Base-by-base conservation (phyloP, 345 rosid genomes). In the Gynandropsis gynandra region DNA sequence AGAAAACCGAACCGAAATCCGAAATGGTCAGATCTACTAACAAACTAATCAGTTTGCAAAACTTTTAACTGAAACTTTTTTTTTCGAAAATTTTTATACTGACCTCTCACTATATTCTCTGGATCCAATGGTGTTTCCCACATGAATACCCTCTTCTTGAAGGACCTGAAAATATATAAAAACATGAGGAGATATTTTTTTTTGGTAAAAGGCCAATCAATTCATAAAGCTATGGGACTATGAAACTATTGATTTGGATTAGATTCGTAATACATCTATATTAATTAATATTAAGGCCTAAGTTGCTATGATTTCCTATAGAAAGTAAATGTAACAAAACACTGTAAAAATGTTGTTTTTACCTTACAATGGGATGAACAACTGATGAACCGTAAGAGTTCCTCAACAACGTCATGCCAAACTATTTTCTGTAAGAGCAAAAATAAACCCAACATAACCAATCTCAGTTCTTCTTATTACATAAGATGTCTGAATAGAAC, bases 341-440 rank as follows among this genome's bases (percentile, higher is more conserved):
- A 24, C 29, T 24, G 5, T 2, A 24, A 24, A 24, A 24, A 47
- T 35, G 20, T 36, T 64, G 24, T 17, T 56, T 52, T 65, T 61
- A 90, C 92, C 95, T 79, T 82, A 59, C 80, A 81, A 56, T 62
- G 79, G 51, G 82, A 80, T 59, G 95, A 82, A 54, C 95, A 95
- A 72, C 79, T 80, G 50, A 84, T 80, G 63, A 82, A 79, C 86
- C 89, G 80, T 14, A 84, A 58, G 59, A 74, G 80, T 63, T 84
- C 95, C 64, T 82, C 95, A 57, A 87, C 85, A 62, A 84, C 82
- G 17, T 80, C 89, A 19, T 76, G 73, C 96, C 98, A 90, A 48
- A 84, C 82, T 36, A 87, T 80, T 74, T 69, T 90, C 96, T 90
- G 58, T 44, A 60, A 59, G 50, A 0, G 12, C n/a, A 35, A n/a